Evolutionary conservation across 78 protist species (phyloP).

Genomic region (Planoprotostelium fungivorum): DNA sequence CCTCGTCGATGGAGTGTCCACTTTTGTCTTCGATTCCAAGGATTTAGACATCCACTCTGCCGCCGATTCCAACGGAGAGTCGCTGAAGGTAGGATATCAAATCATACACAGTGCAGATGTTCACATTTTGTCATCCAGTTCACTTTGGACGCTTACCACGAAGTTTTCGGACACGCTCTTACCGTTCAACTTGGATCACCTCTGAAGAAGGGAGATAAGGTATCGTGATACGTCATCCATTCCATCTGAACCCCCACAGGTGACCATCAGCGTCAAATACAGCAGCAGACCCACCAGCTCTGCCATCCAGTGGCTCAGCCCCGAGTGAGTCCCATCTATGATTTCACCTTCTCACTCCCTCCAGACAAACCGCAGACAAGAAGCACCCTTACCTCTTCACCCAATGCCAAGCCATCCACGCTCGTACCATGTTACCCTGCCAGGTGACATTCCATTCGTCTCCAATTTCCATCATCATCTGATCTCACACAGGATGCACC

Average conservation of each 20-base stretch:
- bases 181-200: constrained; percentile 14
- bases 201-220: constrained; percentile 29
- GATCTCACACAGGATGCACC: too few species aligned
- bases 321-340: background rate
- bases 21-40: constrained; percentile 42
- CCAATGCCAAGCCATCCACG: constrained; percentile 82
- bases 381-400: constrained; percentile 68
- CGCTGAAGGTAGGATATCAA: constrained; percentile 25
- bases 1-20: constrained; percentile 15
- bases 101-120: background rate
- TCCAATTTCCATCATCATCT: too few species aligned
- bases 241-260: background rate
- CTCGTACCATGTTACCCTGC: constrained; percentile 74
- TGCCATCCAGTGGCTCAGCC: constrained; percentile 64
- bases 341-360: background rate
- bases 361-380: constrained; percentile 69
- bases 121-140: constrained; percentile 8
- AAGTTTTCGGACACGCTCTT: constrained; percentile 42
- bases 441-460: too few species aligned
- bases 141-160: constrained; percentile 15
- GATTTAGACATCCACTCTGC: constrained; percentile 15
- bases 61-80: constrained; percentile 6
- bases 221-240: background rate
- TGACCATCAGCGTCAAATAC: constrained; percentile 45
- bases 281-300: constrained; percentile 28